Percentiles rank a stretch among this genome's conserved stretches.
Evolutionary conservation across 2,329 filamentous ascomycete genomes (phyloP).

Genomic region (Pseudocercospora fuligena): DNA sequence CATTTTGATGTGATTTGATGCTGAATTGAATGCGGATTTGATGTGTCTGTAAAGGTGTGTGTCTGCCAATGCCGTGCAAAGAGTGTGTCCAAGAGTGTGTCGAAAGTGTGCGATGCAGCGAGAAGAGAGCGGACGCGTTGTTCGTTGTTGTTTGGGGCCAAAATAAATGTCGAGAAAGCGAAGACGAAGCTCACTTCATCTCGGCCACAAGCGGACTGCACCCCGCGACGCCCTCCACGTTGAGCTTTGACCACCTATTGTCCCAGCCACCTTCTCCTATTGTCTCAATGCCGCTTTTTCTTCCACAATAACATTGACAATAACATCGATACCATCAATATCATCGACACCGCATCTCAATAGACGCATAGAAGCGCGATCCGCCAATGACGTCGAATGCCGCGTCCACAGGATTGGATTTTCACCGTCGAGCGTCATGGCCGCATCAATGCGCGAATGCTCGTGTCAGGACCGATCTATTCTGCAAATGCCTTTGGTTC

Average conservation of each 20-base stretch:
- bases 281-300: neutral
- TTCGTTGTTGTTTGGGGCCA: too few species aligned
- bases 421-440: too few species aligned
- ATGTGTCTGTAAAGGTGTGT: neutral
- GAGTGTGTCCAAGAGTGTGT: neutral
- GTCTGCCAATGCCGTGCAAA: neutral
- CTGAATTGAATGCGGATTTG: neutral
- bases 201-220: neutral
- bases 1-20: conserved; percentile 12
- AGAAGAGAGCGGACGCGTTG: neutral
- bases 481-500: too few species aligned
- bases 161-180: neutral
- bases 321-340: neutral
- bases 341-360: too few species aligned
- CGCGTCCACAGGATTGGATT: too few species aligned
- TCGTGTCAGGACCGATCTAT: too few species aligned
- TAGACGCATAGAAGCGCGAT: too few species aligned
- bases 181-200: neutral
- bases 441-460: too few species aligned
- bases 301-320: neutral
- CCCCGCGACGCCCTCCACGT: neutral
- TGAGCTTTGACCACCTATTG: neutral
- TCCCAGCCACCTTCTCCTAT: neutral
- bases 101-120: neutral
- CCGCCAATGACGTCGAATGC: too few species aligned